Base-by-base conservation (phyloP, 257 asterid species). In the Craterostigma plantagineum region DNA sequence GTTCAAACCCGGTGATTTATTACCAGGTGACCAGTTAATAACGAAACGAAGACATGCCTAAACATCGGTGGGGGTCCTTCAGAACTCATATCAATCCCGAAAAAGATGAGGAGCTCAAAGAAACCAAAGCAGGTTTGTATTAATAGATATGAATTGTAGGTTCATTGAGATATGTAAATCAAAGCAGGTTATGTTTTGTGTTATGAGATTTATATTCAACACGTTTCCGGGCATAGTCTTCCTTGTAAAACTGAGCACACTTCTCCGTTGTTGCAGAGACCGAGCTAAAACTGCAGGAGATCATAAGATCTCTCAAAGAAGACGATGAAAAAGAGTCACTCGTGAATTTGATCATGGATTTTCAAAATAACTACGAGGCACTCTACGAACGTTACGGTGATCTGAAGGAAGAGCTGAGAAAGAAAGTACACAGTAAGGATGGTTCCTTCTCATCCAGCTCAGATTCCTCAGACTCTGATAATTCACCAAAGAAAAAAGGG, bases 381-480 rank as follows among this genome's bases (percentile, higher is more conserved):
- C 90, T 90, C 9, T 83, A 65, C 46, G 61, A 56, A 10, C 77
- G 78, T 48, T 90, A 83, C 18, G 94, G 71, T 66, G 70, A 77
- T 71, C 87, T 83, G 44, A 79, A 83, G 2, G 84, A 75, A 47
- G 80, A 69, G 59, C 45, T 90, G 71, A 60, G 63, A 46, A 75
- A 73, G 42, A 59, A 69, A 40, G 84, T 66, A 16, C 55, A 63
- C 18, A 64, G 64, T 10, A 69, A 72, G 46, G 56, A 42, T 12
- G 79, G 57, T 12, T 34, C 62, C 67, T 72, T 86, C 30, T 76
- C 75, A 13, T 83, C 92, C 67, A 68, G 79, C 62, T 79, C 99
- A 7, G n/a, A n/a, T n/a, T n/a, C n/a, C n/a, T n/a, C n/a, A n/a
- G 93, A 79, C 56, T 80, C 90, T 0, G 92, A 84, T 23, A 46